Base-by-base conservation (phyloP, 1,284 basidiomycete genomes). In the Ustilago trichophora region DNA sequence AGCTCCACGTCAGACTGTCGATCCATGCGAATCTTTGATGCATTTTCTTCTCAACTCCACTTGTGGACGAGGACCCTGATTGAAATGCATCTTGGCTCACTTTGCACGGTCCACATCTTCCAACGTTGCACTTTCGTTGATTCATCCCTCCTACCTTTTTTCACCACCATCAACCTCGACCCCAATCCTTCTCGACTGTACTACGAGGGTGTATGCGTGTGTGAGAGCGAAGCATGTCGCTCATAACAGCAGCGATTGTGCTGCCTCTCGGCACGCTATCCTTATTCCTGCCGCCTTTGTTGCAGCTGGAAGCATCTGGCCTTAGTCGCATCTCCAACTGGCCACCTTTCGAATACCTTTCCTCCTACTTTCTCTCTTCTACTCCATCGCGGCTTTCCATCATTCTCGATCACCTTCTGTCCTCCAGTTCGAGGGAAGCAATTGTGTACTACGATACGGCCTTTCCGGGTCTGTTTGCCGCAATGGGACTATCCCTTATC, bases 381-480 rank as follows among this genome's bases (percentile, higher is more conserved):
- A 25, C 31, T 21, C 54, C 54, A 6, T 43, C 45, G 7, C 42
- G 19, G 11, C 55, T 65, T 13, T 49, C 50, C 10, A 22, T 10
- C 4, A 4, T 54, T 2, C 47, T 65, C 42, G 33, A 53, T 19
- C 13, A 8, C 11, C 1, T 51, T 4, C 16, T 65, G 3, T 26
- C 55, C 1, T 8, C 16, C 13, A 8, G 13, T 3, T 37, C 50
- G 11, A 19, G 55, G 7, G 10, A 37, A 3, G 3, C 26, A 12
- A 55, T 74, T 9, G 21, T 65, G 13, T 40, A 68, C 26, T 55
- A 69, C 44, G 71, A 75, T 47, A 37, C 62, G 35, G 55, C 57
- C 0, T 64, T 75, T 15, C 73, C 73, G 0, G 73, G 59, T 3
- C 45, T 75, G 3, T 56, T 70, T 22, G 59, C 73, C 6, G 52